Evolutionary conservation across 495 filamentous ascomycete species (phyloP), one percentile per base, ranked within the genome.

Genomic region (Endocarpon pusillum): DNA sequence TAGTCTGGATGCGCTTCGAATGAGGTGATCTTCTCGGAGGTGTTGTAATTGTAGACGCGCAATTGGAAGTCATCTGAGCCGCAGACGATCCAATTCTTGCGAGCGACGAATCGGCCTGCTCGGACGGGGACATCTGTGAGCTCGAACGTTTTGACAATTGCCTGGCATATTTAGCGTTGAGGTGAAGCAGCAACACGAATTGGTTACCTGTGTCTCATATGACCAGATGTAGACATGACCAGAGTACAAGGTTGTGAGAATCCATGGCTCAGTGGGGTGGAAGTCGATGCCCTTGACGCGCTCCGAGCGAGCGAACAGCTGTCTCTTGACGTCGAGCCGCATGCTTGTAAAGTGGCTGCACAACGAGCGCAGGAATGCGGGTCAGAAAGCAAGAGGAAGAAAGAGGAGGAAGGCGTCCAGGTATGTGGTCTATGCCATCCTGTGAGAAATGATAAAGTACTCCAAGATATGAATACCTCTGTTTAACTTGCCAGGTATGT

Each of bases 161-260:
- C 78, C 67, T 78, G 46, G 11, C 35, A 10, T 2, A 8, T 3
- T 37, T 21, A 44, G 33, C 16, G 25, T 17, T 18, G 19, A 4
- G 10, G 15, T 26, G 7, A 40, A n/a, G 37, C n/a, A 17, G 7
- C 23, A 23, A 6, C 33, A 35, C 46, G 31, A 53, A 43, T 34
- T 22, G 21, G 55, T 36, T 58, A 74, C 71, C 58, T 93, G 91
- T 32, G 86, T 85, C 57, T 94, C 89, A 60, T 93, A 94, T 7
- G 86, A 94, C 91, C 89, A 99, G 51, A 99, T 94, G 63, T 96
- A 87, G 49, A 92, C 91, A 67, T 96, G 89, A 58, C 87, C 91
- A 64, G 82, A 94, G 55, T 94, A 96, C 45, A 94, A 60, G 18
- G 89, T 94, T 12, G 84, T 94, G 47, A 99, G 62, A 51, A 97